Percentiles rank a stretch among this genome's conserved stretches.
Evolutionary conservation across 768 basidiomycete species (phyloP).

Genomic region (Gloeostereum incarnatum): DNA sequence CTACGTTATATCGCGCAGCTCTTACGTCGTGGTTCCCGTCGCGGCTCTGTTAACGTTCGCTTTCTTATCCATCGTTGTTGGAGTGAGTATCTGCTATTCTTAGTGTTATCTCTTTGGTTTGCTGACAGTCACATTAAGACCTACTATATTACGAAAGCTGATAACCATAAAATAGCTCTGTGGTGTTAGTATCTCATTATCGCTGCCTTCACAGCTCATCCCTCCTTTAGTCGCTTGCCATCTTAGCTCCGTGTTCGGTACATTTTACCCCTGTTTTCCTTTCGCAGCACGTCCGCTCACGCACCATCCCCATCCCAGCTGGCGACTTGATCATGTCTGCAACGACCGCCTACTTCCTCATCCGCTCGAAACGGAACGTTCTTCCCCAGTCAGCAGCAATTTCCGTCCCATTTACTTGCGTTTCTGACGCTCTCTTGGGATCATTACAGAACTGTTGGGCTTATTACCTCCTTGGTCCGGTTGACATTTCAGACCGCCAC

Average conservation of each 20-base stretch:
- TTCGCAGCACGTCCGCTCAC: too few species aligned
- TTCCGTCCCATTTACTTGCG: neutral
- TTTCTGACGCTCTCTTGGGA: too few species aligned
- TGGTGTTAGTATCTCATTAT: neutral
- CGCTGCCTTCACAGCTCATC: neutral
- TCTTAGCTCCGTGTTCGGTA: too few species aligned
- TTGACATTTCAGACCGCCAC: constrained; percentile 4
- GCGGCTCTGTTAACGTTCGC: neutral
- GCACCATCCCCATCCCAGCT: too few species aligned
- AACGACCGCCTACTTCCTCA: constrained; percentile 1
- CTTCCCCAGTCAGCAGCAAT: constrained; percentile 4
- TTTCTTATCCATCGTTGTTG: constrained; percentile 1
- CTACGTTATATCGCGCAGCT: neutral
- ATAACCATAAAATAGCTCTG: neutral
- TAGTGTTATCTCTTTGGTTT: neutral
- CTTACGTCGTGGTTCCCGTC: neutral
- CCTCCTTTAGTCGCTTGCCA: neutral
- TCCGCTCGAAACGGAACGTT: constrained; percentile 1
- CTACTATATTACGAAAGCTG: neutral
- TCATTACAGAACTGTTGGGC: too few species aligned
- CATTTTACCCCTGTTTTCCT: too few species aligned
- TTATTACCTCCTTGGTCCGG: too few species aligned
- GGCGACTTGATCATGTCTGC: neutral
- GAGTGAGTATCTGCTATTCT: neutral
- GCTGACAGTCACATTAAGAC: too few species aligned